phyloP scores from a whole-genome alignment of 345 rosid species.

The Atalantia buxifolia region DNA sequence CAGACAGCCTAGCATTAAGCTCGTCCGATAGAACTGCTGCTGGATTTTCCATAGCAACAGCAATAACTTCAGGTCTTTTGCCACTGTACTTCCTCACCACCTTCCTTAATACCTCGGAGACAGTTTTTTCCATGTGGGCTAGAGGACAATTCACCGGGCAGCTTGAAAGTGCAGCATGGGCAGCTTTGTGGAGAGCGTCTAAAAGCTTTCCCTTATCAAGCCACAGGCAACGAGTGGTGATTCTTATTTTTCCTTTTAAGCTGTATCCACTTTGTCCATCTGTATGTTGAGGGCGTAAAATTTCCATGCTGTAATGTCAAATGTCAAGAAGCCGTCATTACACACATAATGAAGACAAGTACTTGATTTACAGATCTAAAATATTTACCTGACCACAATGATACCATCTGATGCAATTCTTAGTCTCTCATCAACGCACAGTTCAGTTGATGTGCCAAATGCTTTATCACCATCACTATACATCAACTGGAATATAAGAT shows the following conservation, averaged over 20 bases:
- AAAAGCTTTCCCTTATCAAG: slow-evolving; percentile 94
- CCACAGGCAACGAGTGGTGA: slow-evolving; percentile 97
- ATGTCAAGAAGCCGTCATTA: slow-evolving; percentile 13
- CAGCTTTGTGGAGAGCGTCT: slow-evolving; percentile 88
- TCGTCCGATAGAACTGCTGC: slow-evolving; percentile 74
- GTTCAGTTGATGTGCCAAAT: slow-evolving; percentile 91
- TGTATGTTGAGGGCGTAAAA: slow-evolving; percentile 60
- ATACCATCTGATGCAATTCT: slow-evolving; percentile 95
- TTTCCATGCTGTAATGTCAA: slow-evolving; percentile 72
- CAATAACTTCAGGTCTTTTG: slow-evolving; percentile 93
- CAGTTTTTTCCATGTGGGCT: slow-evolving; percentile 89
- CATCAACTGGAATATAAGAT: slow-evolving; percentile 71
- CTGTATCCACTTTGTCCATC: slow-evolving; percentile 41
- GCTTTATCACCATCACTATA: slow-evolving; percentile 97
- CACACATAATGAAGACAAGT: not conserved
- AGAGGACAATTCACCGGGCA: slow-evolving; percentile 86
- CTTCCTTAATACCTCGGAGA: slow-evolving; percentile 80
- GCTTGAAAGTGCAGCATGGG: slow-evolving; percentile 86
- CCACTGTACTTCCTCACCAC: slow-evolving; percentile 94
- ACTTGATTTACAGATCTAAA: slow-evolving; percentile 4
- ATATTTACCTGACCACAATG: slow-evolving; percentile 74
- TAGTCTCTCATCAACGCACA: slow-evolving; percentile 86
- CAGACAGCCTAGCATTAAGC: slow-evolving; percentile 55
- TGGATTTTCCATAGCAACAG: slow-evolving; percentile 77
- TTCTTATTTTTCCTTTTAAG: slow-evolving; percentile 86